phyloP scores from a whole-genome alignment of 352 stramenopile species.

The Phytophthora pseudosyringae region DNA sequence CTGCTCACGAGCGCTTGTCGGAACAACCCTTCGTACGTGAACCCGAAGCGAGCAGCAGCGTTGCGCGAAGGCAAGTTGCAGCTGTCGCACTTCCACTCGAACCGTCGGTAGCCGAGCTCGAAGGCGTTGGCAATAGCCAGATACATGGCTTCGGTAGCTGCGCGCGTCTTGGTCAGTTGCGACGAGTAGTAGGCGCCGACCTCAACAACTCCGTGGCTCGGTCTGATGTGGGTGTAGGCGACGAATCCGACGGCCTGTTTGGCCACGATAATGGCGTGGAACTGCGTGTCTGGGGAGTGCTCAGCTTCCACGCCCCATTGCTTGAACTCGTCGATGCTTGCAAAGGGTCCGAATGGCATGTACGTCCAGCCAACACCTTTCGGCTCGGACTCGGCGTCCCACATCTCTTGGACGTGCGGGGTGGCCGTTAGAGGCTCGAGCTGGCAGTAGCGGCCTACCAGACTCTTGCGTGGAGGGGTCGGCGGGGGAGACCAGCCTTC shows the following conservation, averaged over 20 bases:
- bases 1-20: conserved; percentile 17
- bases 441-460: conserved; percentile 23
- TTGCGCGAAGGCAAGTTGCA: conserved; percentile 16
- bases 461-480: conserved; percentile 6
- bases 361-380: conserved; percentile 22
- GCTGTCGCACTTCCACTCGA: conserved; percentile 30
- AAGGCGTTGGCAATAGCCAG: conserved; percentile 21
- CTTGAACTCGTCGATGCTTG: conserved; percentile 16
- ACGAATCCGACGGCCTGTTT: conserved; percentile 19
- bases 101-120: conserved; percentile 25
- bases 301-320: conserved; percentile 8
- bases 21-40: conserved; percentile 26
- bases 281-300: conserved; percentile 9
- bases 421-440: conserved; percentile 20
- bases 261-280: conserved; percentile 24
- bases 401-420: conserved; percentile 22
- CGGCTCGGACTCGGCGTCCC: conserved; percentile 17
- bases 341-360: conserved; percentile 23
- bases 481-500: conserved; percentile 13
- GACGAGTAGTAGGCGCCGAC: conserved; percentile 21
- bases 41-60: conserved; percentile 18
- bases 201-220: conserved; percentile 21
- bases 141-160: conserved; percentile 21
- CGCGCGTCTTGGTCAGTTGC: conserved; percentile 13
- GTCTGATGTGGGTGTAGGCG: conserved; percentile 19